Base-by-base conservation (phyloP, 768 basidiomycete genomes). In the Coprinopsis sp. region DNA sequence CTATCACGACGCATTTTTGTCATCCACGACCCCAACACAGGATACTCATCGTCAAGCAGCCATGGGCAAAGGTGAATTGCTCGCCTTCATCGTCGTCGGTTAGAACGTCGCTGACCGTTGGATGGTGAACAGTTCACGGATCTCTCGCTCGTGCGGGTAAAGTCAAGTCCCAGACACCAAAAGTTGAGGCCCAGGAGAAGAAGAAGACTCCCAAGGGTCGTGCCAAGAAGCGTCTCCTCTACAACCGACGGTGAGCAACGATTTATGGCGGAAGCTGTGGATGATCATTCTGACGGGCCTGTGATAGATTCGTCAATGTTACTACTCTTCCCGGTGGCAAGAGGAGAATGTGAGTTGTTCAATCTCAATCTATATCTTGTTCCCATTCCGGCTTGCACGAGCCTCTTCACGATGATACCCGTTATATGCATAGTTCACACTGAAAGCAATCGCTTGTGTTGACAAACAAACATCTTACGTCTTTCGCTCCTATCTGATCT, bases 401-500 rank as follows among this genome's bases (percentile, higher is more conserved):
- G 33, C 16, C 33, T 41, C 22, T 27, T 37, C 10, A 39, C 64
- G 81, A 84, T 84, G 84, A 86, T 75, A 76, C 68, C 54, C 53
- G 63, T 65, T 70, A 68, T 66, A 72, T 73, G 86, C 91, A 93
- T 93, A 93, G 92, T 94, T 93, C 91, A 94, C 88, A 82, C 91
- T 84, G 91, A 95, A 89, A 67, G 69, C n/a, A n/a, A n/a, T n/a
- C n/a, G n/a, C 68, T 66, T 61, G 67, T 92, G 90, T 88, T 82
- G 87, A 92, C 70, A 84, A 77, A 68, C 69, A 79, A 74, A 56
- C 83, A 90, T 89, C 86, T 79, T 58, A 80, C 66, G 91, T 96
- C 92, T 94, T 94, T 94, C 92, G 91, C 92, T 94, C 91, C 91
- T 94, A 94, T 94, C 91, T 94, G 92, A 94, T 67, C 59, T 48